These are phyloP conservation scores for Auricularia sp. DNA, from an alignment of 768 basidiomycete species.

Conservation along the genomic window DNA sequence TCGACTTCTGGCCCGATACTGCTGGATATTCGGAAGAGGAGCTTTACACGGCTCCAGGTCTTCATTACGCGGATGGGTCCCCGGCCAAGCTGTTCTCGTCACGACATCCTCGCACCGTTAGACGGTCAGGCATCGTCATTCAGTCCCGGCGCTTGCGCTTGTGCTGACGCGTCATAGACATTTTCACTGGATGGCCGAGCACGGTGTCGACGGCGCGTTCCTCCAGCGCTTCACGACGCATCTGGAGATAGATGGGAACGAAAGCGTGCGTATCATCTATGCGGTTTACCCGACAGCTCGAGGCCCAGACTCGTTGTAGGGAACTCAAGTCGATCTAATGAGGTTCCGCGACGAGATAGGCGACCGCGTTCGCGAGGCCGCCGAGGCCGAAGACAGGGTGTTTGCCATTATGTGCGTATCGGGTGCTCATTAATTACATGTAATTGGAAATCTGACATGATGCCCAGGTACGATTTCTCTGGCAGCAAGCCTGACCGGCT, in stretches of 20 bases:
- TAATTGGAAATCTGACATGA: neutral
- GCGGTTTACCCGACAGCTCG: no score
- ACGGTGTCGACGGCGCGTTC: conserved; percentile 73
- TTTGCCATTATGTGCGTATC: conserved; percentile 69
- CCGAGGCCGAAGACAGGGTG: conserved; percentile 70
- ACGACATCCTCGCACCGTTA: conserved; percentile 62
- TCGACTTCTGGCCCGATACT: conserved; percentile 75
- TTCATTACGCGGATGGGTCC: conserved; percentile 44
- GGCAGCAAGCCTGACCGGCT: conserved; percentile 65
- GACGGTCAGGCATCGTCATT: conserved; percentile 24
- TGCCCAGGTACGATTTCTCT: conserved; percentile 68
- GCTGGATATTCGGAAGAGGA: conserved; percentile 62
- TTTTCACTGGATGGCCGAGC: conserved; percentile 77
- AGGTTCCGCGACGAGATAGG: conserved; percentile 65
- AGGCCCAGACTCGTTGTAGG: conserved; percentile 4
- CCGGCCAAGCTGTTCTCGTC: conserved; percentile 71
- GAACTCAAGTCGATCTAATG: conserved; percentile 45
- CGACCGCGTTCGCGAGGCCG: conserved; percentile 59
- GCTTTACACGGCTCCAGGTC: conserved; percentile 57
- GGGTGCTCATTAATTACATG: neutral
- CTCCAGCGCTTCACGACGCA: conserved; percentile 68
- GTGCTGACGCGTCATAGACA: conserved; percentile 30
- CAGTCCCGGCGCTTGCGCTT: conserved; percentile 9
- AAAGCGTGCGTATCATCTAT: neutral
- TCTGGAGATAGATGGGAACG: conserved; percentile 40